Conservation (phyloP, 2,329 filamentous ascomycete species). For the Ophiostoma quercus region DNA sequence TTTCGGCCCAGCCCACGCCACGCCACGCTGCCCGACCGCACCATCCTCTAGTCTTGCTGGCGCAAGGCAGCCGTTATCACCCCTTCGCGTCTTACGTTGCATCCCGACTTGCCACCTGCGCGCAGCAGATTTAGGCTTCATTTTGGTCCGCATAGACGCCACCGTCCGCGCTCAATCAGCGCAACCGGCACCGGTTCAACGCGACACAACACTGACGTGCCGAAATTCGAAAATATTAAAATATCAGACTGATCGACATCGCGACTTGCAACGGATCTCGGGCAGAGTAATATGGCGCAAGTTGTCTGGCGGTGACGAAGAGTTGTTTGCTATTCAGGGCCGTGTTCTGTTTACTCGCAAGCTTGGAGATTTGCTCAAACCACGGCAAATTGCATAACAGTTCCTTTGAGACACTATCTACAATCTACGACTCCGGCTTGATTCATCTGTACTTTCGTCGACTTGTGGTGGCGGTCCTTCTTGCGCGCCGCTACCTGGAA, state of each 20-base stretch:
- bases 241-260: not conserved
- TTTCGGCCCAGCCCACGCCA: not conserved
- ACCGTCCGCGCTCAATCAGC: not conserved
- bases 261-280: not conserved
- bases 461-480: not conserved
- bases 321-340: constrained; percentile 15
- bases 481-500: not conserved
- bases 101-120: not conserved
- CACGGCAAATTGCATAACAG: not conserved
- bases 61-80: not conserved
- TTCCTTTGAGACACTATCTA: not conserved
- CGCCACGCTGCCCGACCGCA: constrained; percentile 1
- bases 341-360: not conserved
- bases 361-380: not conserved
- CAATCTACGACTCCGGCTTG: not conserved
- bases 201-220: not conserved
- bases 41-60: not conserved
- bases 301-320: constrained; percentile 20
- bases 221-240: not conserved
- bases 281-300: not conserved
- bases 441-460: not conserved
- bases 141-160: not conserved
- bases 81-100: not conserved
- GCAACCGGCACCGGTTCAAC: not conserved
- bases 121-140: not conserved